These are phyloP conservation scores for Apodospora peruviana DNA, from an alignment of 495 filamentous ascomycete species.

Conservation along the genomic window DNA sequence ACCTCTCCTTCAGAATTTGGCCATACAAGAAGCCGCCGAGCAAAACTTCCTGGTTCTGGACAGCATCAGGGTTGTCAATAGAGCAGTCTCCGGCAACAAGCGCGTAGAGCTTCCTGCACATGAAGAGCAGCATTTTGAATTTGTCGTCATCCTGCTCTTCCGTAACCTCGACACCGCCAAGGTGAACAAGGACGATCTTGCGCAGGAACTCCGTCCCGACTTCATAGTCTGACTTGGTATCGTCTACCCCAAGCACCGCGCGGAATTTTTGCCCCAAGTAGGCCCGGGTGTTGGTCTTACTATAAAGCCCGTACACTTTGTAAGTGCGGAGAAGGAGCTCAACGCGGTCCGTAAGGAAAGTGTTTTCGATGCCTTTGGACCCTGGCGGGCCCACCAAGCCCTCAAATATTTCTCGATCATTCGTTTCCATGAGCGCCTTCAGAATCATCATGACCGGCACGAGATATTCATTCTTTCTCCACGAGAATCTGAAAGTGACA, in stretches of 20 bases:
- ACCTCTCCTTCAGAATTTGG: constrained; percentile 87
- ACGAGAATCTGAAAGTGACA: constrained; percentile 93
- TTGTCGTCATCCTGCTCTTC: constrained; percentile 82
- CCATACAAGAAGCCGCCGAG: constrained; percentile 91
- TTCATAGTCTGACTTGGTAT: constrained; percentile 78
- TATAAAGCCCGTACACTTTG: constrained; percentile 79
- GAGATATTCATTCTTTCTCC: constrained; percentile 94
- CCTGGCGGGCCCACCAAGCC: constrained; percentile 67
- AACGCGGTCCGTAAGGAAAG: constrained; percentile 90
- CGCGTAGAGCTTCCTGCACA: constrained; percentile 91
- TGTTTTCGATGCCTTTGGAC: constrained; percentile 74
- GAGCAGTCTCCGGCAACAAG: constrained; percentile 88
- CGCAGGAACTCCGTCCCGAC: constrained; percentile 85
- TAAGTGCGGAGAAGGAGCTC: constrained; percentile 90
- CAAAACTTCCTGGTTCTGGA: constrained; percentile 89
- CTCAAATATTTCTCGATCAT: constrained; percentile 94
- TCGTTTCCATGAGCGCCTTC: constrained; percentile 92
- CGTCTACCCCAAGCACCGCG: constrained; percentile 71
- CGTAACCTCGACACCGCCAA: constrained; percentile 75
- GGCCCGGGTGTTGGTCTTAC: constrained; percentile 66
- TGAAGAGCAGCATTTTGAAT: constrained; percentile 90
- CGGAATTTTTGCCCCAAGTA: constrained; percentile 88
- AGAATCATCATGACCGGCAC: constrained; percentile 94
- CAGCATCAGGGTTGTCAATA: constrained; percentile 90
- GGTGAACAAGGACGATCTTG: constrained; percentile 83